Base-by-base conservation (phyloP, 441 rosid genomes). In the Populus hybrid region DNA sequence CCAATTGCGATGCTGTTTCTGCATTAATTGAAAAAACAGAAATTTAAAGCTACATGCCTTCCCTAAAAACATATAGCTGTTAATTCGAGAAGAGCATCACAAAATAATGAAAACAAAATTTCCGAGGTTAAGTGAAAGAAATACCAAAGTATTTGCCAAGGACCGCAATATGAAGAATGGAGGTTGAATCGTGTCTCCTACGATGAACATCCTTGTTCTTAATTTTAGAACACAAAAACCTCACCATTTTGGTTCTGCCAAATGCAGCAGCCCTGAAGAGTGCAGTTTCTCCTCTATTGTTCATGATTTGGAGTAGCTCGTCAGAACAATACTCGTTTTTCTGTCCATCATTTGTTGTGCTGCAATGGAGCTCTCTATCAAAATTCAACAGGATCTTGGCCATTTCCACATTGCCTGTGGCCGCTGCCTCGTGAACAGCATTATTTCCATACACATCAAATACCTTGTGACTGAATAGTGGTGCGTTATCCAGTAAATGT, bases 131-230 rank as follows among this genome's bases (percentile, higher is more conserved):
- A 38, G 10, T 38, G n/a, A 80, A 7, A 64, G 7, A 11, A 2
- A 35, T 26, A 83, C 83, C 83, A 42, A 77, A 74, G 6, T 79
- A 74, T 20, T 74, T 72, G 5, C 72, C 79, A 6, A 38, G 75
- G 64, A 83, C 72, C 11, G 85, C 76, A 59, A 28, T 56, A 31
- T 74, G 83, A 40, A 83, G 85, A 77, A 79, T 77, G 42, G 83
- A 71, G 18, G 42, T 26, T 6, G 28, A 7, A 50, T 65, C 77
- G 11, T 65, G 7, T 28, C 69, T 73, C 33, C 1, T 4, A n/a
- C 69, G 69, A 16, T 82, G 80, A 45, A 33, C 50, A 12, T 3
- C 36, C 9, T 20, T 21, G 24, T 8, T 68, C 26, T 7, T 9
- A 16, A 35, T 7, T 68, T 35, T 11, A 29, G 16, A 0, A 9